These are phyloP conservation scores for Scedosporium boydii DNA, from an alignment of 2,329 filamentous ascomycete genomes.

Conservation along the genomic window DNA sequence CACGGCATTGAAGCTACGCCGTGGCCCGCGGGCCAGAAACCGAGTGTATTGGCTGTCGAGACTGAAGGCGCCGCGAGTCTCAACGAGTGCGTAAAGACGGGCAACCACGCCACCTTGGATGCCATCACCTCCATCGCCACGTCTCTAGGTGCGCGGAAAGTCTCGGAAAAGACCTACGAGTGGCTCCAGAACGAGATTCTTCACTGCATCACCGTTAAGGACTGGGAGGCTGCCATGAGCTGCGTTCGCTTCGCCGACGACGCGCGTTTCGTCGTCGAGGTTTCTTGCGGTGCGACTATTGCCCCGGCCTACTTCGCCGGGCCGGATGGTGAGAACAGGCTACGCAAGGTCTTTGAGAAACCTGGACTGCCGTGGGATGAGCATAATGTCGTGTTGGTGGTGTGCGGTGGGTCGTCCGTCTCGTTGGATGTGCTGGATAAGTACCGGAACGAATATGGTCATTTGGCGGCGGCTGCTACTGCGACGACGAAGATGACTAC, in stretches of 20 bases:
- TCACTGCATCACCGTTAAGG: constrained; percentile 22
- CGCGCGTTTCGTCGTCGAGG: constrained; percentile 71
- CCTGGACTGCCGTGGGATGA: constrained; percentile 40
- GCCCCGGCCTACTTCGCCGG: constrained; percentile 48
- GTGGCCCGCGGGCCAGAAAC: constrained; percentile 18
- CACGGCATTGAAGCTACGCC: constrained; percentile 41
- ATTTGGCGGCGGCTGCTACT: neutral
- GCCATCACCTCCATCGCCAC: constrained; percentile 69
- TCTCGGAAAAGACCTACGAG: constrained; percentile 58
- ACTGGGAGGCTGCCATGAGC: constrained; percentile 67
- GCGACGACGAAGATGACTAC: neutral
- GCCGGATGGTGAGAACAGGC: constrained; percentile 21
- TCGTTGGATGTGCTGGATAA: constrained; percentile 49
- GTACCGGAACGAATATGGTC: constrained; percentile 34
- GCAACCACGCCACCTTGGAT: constrained; percentile 51
- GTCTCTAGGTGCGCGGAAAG: constrained; percentile 62
- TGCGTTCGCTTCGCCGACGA: constrained; percentile 73
- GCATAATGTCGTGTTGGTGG: constrained; percentile 71
- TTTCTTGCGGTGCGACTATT: constrained; percentile 74
- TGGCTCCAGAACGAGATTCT: constrained; percentile 40
- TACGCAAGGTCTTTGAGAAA: constrained; percentile 49
- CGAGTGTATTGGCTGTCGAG: constrained; percentile 62
- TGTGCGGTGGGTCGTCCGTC: constrained; percentile 72
- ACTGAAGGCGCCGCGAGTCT: constrained; percentile 66
- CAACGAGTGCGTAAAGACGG: constrained; percentile 47